Evolutionary conservation across 2,329 filamentous ascomycete species (phyloP).

Genomic region (Penicillium sp.): DNA sequence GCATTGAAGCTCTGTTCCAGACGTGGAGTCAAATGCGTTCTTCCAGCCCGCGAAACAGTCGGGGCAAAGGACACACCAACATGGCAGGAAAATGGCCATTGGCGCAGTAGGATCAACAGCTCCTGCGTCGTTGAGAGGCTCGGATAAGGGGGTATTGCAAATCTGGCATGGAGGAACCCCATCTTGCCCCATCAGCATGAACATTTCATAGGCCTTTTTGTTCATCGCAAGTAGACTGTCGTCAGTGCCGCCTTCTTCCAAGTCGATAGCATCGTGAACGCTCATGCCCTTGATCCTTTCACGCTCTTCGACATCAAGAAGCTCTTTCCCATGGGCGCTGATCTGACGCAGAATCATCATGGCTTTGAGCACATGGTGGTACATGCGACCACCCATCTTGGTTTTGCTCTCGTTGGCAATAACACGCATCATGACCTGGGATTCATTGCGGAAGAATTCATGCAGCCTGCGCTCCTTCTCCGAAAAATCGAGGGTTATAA

Average conservation of each 20-base stretch:
- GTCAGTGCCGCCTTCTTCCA: slow-evolving; percentile 69
- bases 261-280: slow-evolving; percentile 79
- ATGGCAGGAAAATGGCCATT: slow-evolving; percentile 73
- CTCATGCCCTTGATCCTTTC: slow-evolving; percentile 74
- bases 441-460: slow-evolving; percentile 76
- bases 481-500: slow-evolving; percentile 70
- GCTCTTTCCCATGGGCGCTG: slow-evolving; percentile 88
- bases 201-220: slow-evolving; percentile 77
- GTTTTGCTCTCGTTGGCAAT: slow-evolving; percentile 63
- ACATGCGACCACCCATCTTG: slow-evolving; percentile 75
- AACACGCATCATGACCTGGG: slow-evolving; percentile 71
- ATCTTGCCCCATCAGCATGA: slow-evolving; percentile 76
- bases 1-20: slow-evolving; percentile 55
- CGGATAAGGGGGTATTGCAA: slow-evolving; percentile 62
- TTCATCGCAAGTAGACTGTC: slow-evolving; percentile 55
- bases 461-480: slow-evolving; percentile 72
- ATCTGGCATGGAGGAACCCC: slow-evolving; percentile 68
- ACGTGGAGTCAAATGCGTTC: slow-evolving; percentile 46
- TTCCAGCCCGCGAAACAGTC: slow-evolving; percentile 63
- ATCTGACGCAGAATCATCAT: slow-evolving; percentile 85
- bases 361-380: slow-evolving; percentile 86
- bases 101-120: slow-evolving; percentile 48
- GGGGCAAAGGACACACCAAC: slow-evolving; percentile 79
- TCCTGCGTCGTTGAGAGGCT: slow-evolving; percentile 52
- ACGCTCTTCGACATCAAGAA: slow-evolving; percentile 79